These are phyloP conservation scores for Priceomyces castillae DNA, from an alignment of 805 yeast species.

Conservation along the genomic window DNA sequence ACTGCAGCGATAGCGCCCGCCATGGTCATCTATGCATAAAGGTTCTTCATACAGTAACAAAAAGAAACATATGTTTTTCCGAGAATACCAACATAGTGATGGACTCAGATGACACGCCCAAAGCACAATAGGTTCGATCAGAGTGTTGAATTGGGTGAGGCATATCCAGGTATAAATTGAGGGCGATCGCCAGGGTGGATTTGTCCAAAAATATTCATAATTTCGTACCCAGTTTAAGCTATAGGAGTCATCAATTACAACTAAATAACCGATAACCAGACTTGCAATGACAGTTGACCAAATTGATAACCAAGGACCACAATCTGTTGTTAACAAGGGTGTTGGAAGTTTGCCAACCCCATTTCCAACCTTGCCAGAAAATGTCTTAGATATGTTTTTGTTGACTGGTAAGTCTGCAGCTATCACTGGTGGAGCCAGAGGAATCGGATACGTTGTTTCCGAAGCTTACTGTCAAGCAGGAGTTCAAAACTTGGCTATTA, in stretches of 20 bases:
- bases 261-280: background rate
- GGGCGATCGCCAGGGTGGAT: background rate
- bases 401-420: constrained; percentile 32
- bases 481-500: constrained; percentile 33
- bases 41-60: background rate
- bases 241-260: too few species aligned
- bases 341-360: constrained; percentile 40
- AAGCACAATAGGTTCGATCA: background rate
- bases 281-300: constrained; percentile 24
- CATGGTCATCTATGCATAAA: constrained; percentile 7
- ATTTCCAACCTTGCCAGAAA: constrained; percentile 26
- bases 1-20: background rate
- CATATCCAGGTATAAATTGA: background rate
- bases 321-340: constrained; percentile 30
- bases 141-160: background rate
- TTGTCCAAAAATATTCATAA: too few species aligned
- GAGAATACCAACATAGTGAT: constrained; percentile 1
- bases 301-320: constrained; percentile 11
- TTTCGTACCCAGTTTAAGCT: too few species aligned
- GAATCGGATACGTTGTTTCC: constrained; percentile 34
- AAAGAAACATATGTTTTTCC: constrained; percentile 6
- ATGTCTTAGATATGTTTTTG: constrained; percentile 28
- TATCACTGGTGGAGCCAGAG: constrained; percentile 39
- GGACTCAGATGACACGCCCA: background rate
- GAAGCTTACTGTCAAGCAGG: constrained; percentile 42